Conservation (phyloP, 345 rosid genomes). For the Lepidium didymum region DNA sequence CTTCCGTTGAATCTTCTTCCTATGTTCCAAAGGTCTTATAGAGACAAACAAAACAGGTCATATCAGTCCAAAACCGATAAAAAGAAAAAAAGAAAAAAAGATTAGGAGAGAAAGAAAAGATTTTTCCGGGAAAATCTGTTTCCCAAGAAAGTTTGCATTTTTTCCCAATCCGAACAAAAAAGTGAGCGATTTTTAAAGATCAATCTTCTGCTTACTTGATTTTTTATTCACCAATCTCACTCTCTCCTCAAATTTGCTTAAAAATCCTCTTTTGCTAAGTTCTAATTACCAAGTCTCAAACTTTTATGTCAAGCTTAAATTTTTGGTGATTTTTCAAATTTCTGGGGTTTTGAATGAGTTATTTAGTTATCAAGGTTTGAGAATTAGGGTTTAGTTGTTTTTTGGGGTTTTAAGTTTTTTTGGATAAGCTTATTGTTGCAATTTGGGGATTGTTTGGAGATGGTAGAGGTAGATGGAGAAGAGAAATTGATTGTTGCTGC, state of each 20-base stretch:
- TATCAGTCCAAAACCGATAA: neutral
- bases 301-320: neutral
- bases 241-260: neutral
- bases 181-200: neutral
- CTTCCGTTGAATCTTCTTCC: conserved; percentile 28
- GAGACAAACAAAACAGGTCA: neutral
- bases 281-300: neutral
- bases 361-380: neutral
- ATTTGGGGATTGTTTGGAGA: conserved; percentile 25
- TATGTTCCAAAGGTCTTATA: neutral
- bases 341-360: conserved; percentile 12
- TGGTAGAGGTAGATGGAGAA: conserved; percentile 51
- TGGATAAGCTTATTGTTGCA: neutral
- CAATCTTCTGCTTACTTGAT: neutral
- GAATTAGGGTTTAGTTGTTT: neutral
- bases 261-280: neutral
- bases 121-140: conserved; percentile 12
- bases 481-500: conserved; percentile 65
- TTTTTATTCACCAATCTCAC: neutral
- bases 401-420: conserved; percentile 8
- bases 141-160: conserved; percentile 8
- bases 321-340: neutral
- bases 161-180: neutral
- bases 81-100: neutral
- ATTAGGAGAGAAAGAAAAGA: neutral